These are phyloP conservation scores for Cyclotella cryptica DNA, from an alignment of 108 stramenopile species.

Conservation along the genomic window DNA sequence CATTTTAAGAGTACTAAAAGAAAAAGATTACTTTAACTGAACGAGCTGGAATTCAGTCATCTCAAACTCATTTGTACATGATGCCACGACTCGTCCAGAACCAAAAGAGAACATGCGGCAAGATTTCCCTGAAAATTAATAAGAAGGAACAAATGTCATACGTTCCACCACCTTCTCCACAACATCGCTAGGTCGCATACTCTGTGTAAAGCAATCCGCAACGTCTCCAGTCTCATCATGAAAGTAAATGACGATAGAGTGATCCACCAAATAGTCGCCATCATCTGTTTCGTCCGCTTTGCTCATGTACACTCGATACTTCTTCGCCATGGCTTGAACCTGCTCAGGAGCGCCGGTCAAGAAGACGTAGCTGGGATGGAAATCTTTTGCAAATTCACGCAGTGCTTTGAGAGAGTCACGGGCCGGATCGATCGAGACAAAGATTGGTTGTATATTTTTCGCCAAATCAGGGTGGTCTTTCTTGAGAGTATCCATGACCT, in stretches of 20 bases:
- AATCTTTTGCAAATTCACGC: constrained; percentile 93
- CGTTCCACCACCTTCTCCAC: constrained; percentile 90
- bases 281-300: constrained; percentile 95
- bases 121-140: constrained; percentile 5
- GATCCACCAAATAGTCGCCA: constrained; percentile 99
- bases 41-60: too few relatives aligned
- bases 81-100: not conserved
- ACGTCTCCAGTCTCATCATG: constrained; percentile 96
- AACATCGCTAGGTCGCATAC: constrained; percentile 91
- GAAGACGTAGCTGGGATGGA: constrained; percentile 91
- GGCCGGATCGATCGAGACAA: constrained; percentile 97
- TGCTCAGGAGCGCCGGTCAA: constrained; percentile 96
- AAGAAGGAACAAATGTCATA: constrained; percentile 70
- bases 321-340: constrained; percentile 94
- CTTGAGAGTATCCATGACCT: constrained; percentile 91
- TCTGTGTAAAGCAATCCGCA: constrained; percentile 98
- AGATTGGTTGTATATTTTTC: constrained; percentile 87
- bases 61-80: too few relatives aligned
- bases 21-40: too few relatives aligned
- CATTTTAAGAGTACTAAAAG: too few relatives aligned
- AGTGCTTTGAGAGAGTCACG: constrained; percentile 96
- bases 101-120: not conserved
- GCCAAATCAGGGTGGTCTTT: constrained; percentile 76
- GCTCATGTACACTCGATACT: constrained; percentile 97
- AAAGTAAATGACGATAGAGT: constrained; percentile 99